Base-by-base conservation (phyloP, 306 rosid genomes). In the Arachis hypogaea region DNA sequence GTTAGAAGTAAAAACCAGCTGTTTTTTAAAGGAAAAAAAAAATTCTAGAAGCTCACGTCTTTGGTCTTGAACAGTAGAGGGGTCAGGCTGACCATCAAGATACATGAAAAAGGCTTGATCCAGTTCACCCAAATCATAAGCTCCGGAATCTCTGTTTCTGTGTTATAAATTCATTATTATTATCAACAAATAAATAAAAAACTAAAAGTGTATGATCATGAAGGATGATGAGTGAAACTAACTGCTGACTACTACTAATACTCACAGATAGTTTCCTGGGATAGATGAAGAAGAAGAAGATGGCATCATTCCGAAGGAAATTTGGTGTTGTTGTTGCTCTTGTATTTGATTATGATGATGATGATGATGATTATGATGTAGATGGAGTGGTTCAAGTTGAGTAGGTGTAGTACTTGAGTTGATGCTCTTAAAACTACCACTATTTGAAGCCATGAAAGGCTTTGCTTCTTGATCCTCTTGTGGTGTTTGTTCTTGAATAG, bases 41-140 rank as follows among this genome's bases (percentile, higher is more conserved):
- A 1, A 22, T 22, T 22, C 28, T 22, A 22, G 28, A 22, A 22
- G 28, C 79, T 77, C 81, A 93, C 98, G 92, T 82, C 78, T 81
- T 82, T 90, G 96, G 69, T 89, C 88, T 64, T 88, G 94, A 72
- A 79, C 45, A 64, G 45, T 85, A 0, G 89, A 82, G 9, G 90
- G 68, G 66, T 82, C 86, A 63, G 86, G 85, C 33, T 89, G 95
- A 67, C 95, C 97, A 77, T 94, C 98, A 5, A 91, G 86, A 73
- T 94, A 94, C 36, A 88, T 84, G 78, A 94, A 91, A 62, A 91
- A 91, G 5, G 96, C 97, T 84, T 88, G 98, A 85, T 94, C 98
- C 66, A 94, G 67, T 74, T 94, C 98, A 9, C 95, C 96, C 84
- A 94, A 72, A 85, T 91, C 98, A 86, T 89, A 90, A 55, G 88